A percentile compares a stretch with the other conserved stretches of the same genome.
Evolutionary conservation across 371 early-diverging fungal species (phyloP).

Genomic region (Fennellomyces sp.): DNA sequence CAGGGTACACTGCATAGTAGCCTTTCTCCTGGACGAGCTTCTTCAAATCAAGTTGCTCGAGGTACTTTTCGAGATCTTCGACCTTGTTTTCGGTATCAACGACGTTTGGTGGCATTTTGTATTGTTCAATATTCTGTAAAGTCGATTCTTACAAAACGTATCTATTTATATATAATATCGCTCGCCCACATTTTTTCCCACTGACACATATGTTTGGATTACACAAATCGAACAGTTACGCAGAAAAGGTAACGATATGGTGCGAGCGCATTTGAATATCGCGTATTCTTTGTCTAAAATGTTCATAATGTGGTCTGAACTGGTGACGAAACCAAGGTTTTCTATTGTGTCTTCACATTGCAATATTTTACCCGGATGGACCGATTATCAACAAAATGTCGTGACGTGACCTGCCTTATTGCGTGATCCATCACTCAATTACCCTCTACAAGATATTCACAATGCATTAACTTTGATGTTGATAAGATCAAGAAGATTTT

Average conservation of each 20-base stretch:
- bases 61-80: constrained; percentile 18
- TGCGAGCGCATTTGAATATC: not conserved
- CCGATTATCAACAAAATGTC: not conserved
- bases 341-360: no score
- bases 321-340: no score
- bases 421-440: not conserved
- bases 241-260: not conserved
- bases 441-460: no score
- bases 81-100: constrained; percentile 19
- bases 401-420: not conserved
- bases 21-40: constrained; percentile 37
- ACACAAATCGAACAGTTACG: not conserved
- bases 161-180: no score
- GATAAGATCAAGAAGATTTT: no score
- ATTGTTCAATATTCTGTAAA: no score
- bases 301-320: no score
- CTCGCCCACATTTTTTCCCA: not conserved
- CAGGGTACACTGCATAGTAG: constrained; percentile 36
- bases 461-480: no score
- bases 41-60: constrained; percentile 37
- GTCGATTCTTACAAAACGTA: no score
- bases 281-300: not conserved
- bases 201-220: not conserved
- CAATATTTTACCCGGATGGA: no score
- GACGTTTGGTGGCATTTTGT: constrained; percentile 12